phyloP scores from a whole-genome alignment of 2,329 filamentous ascomycete species.

The Ramichloridium luteum region DNA sequence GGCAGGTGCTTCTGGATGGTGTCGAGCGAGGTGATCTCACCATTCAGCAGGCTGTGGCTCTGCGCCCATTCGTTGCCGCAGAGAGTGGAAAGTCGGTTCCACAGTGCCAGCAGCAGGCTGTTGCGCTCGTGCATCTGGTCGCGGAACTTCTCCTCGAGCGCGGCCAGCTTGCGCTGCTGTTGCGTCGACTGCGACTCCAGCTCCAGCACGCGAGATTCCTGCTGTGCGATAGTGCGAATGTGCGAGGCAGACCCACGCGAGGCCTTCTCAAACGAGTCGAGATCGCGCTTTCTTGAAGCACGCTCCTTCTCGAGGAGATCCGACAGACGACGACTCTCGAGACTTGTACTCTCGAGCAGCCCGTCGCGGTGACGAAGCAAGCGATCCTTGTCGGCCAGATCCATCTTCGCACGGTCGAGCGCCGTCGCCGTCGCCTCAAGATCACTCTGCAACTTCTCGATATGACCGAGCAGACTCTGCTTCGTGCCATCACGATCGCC shows the following conservation, averaged over 20 bases:
- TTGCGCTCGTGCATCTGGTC: conserved; percentile 87
- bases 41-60: conserved; percentile 77
- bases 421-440: conserved; percentile 74
- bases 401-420: conserved; percentile 63
- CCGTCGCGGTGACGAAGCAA: conserved; percentile 81
- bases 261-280: conserved; percentile 75
- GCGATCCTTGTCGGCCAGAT: conserved; percentile 79
- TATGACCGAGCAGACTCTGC: conserved; percentile 68
- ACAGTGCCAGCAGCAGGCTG: conserved; percentile 72
- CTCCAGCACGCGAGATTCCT: conserved; percentile 73
- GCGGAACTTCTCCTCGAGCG: conserved; percentile 66
- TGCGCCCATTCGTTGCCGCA: conserved; percentile 90
- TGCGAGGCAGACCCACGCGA: conserved; percentile 81
- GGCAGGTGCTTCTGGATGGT: conserved; percentile 74
- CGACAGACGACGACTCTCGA: conserved; percentile 72
- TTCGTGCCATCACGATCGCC: conserved; percentile 79
- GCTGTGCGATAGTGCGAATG: conserved; percentile 70
- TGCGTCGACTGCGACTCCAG: conserved; percentile 67
- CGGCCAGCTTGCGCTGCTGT: conserved; percentile 63
- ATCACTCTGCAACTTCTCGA: conserved; percentile 77
- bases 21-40: conserved; percentile 73
- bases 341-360: conserved; percentile 73
- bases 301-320: conserved; percentile 89
- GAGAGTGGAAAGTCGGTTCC: conserved; percentile 74
- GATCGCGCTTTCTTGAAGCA: conserved; percentile 70